Evolutionary conservation across 2,329 filamentous ascomycete species (phyloP).

Genomic region (Harringtonia aguacate): DNA sequence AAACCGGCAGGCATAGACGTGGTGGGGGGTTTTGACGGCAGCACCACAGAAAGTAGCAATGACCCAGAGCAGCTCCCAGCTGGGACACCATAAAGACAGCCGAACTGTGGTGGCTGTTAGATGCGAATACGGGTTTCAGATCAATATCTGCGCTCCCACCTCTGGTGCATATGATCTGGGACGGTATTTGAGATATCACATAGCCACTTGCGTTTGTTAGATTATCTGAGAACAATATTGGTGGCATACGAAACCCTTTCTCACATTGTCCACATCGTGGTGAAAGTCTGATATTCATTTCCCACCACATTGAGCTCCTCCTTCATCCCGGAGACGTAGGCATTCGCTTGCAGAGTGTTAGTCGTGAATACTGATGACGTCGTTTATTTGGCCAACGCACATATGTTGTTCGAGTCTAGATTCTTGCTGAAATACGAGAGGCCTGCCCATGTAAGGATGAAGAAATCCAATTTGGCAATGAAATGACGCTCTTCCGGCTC

Average conservation of each 20-base stretch:
- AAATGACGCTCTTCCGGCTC: not conserved
- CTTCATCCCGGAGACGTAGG: conserved; percentile 1
- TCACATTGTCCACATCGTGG: conserved; percentile 1
- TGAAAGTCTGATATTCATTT: conserved; percentile 1
- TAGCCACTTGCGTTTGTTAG: not conserved
- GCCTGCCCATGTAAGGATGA: conserved; percentile 1
- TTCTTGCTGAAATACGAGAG: conserved; percentile 1
- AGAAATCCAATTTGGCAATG: conserved; percentile 1
- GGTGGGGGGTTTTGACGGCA: not conserved
- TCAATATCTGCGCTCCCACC: not conserved
- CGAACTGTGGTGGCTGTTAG: not conserved
- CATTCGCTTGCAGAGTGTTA: not conserved
- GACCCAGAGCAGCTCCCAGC: conserved; percentile 1
- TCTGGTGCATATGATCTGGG: conserved; percentile 1
- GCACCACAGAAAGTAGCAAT: not conserved
- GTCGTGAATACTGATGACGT: not conserved
- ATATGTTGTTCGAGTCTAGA: not conserved
- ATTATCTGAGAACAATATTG: not conserved
- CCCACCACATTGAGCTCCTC: not conserved
- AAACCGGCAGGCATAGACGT: conserved; percentile 1
- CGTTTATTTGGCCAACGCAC: not conserved
- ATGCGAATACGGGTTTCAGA: not conserved
- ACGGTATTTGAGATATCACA: not conserved
- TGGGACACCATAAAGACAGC: conserved; percentile 1
- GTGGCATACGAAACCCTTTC: not conserved